Percentiles rank a stretch among this genome's conserved stretches.
These are phyloP conservation scores for Tylopilus orsonianus DNA, from an alignment of 1,284 basidiomycete genomes.

Conservation along the genomic window DNA sequence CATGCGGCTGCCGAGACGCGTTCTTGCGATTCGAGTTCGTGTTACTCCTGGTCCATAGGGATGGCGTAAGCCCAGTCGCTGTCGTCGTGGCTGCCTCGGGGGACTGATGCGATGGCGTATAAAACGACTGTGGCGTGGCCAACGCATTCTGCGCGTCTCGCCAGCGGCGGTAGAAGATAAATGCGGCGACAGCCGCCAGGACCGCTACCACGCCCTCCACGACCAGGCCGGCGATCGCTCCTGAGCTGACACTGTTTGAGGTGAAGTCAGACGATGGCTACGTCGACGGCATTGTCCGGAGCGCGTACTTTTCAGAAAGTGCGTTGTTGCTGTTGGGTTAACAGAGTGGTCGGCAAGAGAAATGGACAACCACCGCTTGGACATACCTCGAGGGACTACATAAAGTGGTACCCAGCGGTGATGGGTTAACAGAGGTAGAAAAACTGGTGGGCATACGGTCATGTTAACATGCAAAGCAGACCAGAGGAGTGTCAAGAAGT, in stretches of 20 bases:
- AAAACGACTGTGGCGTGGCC: not conserved
- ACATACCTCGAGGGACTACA: slow-evolving; percentile 15
- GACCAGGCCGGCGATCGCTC: slow-evolving; percentile 26
- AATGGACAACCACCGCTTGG: not conserved
- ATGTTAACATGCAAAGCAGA: slow-evolving; percentile 4
- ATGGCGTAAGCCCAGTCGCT: slow-evolving; percentile 8
- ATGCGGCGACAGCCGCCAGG: slow-evolving; percentile 17
- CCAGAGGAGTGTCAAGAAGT: not conserved
- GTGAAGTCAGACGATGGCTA: not conserved
- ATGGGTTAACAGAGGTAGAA: not conserved
- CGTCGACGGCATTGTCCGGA: not conserved
- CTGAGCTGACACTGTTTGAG: slow-evolving; percentile 22
- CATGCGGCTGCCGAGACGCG: not conserved
- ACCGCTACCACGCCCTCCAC: slow-evolving; percentile 16
- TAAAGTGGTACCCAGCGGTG: not conserved
- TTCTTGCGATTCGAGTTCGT: not conserved
- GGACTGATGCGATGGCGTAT: slow-evolving; percentile 6
- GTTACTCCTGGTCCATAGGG: slow-evolving; percentile 6
- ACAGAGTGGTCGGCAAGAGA: not conserved
- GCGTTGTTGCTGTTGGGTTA: not conserved
- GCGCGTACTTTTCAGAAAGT: slow-evolving; percentile 14
- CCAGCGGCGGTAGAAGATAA: slow-evolving; percentile 29
- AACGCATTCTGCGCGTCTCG: slow-evolving; percentile 5
- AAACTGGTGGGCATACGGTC: not conserved
- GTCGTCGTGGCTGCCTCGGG: slow-evolving; percentile 5